A percentile compares a stretch with the other conserved stretches of the same genome.
These are phyloP conservation scores for Lycium barbarum DNA, from an alignment of 257 asterid species.

Conservation along the genomic window DNA sequence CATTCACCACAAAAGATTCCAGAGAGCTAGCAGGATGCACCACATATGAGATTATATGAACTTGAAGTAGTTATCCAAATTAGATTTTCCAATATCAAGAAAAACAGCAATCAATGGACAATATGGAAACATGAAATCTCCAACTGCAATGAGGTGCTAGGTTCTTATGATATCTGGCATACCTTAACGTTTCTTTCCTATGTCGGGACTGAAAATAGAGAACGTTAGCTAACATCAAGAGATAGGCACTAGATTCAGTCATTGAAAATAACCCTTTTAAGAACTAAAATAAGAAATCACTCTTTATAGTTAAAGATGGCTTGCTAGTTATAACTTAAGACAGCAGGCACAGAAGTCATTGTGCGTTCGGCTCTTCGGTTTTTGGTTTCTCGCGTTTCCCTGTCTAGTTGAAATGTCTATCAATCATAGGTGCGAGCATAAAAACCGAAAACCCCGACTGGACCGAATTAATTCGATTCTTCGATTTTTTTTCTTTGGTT, in stretches of 20 bases:
- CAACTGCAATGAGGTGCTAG: not conserved
- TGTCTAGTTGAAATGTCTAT: no score
- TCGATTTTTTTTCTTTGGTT: no score
- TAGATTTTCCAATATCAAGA: not conserved
- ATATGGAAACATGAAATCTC: not conserved
- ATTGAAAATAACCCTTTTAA: not conserved
- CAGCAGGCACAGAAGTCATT: not conserved
- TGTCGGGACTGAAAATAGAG: not conserved
- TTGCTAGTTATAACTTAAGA: not conserved
- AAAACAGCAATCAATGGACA: not conserved
- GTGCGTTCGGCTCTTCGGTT: no score
- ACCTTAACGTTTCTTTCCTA: not conserved
- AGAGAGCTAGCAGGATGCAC: not conserved
- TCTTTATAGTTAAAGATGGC: constrained; percentile 1
- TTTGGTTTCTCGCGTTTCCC: no score
- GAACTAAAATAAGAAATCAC: not conserved
- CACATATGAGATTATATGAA: not conserved
- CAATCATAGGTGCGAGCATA: no score
- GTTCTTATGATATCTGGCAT: not conserved
- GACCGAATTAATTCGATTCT: no score
- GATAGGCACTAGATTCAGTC: not conserved
- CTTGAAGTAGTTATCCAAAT: not conserved
- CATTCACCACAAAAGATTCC: not conserved
- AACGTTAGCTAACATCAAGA: not conserved
- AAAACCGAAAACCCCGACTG: no score